phyloP scores from a whole-genome alignment of 768 basidiomycete genomes.

The Podaxis sp. region DNA sequence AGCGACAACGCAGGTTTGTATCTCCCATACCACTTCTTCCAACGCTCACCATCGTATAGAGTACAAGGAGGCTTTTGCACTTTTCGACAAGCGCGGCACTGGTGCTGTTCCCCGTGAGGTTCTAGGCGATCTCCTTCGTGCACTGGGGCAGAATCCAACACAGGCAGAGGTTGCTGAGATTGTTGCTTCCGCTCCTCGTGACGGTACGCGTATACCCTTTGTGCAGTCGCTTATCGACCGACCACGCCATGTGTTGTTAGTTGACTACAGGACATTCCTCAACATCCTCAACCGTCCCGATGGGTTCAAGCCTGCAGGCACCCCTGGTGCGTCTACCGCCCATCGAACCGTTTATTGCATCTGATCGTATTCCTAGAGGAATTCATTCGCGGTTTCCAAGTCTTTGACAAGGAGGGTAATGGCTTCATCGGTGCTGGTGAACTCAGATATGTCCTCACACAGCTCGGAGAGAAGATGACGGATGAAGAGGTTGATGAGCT shows the following conservation, averaged over 20 bases:
- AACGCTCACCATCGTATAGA: constrained; percentile 44
- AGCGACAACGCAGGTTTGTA: constrained; percentile 22
- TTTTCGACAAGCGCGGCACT: constrained; percentile 96
- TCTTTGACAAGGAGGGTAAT: constrained; percentile 95
- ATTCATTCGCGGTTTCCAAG: constrained; percentile 98
- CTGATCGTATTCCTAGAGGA: constrained; percentile 55
- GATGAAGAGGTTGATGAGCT: constrained; percentile 98
- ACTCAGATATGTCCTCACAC: constrained; percentile 90
- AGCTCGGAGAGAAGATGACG: constrained; percentile 97
- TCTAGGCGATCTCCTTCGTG: constrained; percentile 89
- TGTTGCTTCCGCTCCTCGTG: constrained; percentile 65
- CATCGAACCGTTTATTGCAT: not conserved
- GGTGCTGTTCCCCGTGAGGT: constrained; percentile 86
- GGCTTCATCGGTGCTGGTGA: constrained; percentile 92
- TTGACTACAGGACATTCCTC: constrained; percentile 92
- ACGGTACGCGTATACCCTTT: constrained; percentile 46
- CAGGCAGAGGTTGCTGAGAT: constrained; percentile 95
- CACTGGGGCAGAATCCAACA: constrained; percentile 98
- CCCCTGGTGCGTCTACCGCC: constrained; percentile 64
- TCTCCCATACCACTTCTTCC: constrained; percentile 1
- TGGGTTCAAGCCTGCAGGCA: constrained; percentile 96
- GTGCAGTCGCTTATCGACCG: constrained; percentile 6
- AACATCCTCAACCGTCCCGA: constrained; percentile 91
- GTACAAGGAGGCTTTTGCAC: constrained; percentile 96
- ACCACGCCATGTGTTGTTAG: constrained; percentile 33